A percentile compares a stretch with the other conserved stretches of the same genome.
Evolutionary conservation across 1,139 yeast species (phyloP).

Genomic region (Suhomyces wounanorum): DNA sequence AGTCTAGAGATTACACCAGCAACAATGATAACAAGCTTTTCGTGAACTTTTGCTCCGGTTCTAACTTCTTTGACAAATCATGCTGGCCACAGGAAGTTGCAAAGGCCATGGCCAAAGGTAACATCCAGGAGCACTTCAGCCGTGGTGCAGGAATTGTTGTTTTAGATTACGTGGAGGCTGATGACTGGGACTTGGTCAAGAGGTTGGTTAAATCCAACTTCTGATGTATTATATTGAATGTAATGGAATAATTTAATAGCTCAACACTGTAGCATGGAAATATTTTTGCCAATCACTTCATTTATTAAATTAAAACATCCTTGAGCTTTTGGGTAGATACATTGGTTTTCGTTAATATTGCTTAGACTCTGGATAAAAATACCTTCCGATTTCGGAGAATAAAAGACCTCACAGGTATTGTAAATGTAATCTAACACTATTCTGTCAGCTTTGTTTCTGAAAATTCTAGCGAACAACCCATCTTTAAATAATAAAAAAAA

Average conservation of each 20-base stretch:
- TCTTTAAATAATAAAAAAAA: too few relatives aligned
- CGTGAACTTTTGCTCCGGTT: conserved; percentile 73
- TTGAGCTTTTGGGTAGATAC: too few relatives aligned
- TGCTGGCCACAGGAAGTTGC: conserved; percentile 80
- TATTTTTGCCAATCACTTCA: too few relatives aligned
- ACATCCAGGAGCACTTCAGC: conserved; percentile 52
- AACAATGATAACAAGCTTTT: conserved; percentile 57
- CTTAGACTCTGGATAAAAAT: too few relatives aligned
- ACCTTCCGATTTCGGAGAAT: too few relatives aligned
- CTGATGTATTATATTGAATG: conserved; percentile 17
- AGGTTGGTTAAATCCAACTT: conserved; percentile 59
- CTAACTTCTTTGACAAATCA: conserved; percentile 67
- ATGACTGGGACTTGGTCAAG: conserved; percentile 61
- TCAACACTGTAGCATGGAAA: too few relatives aligned
- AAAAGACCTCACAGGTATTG: too few relatives aligned
- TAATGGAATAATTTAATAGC: neutral
- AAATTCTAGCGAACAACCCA: too few relatives aligned
- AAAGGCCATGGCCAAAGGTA: conserved; percentile 48
- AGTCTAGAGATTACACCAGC: conserved; percentile 52
- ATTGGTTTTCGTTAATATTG: too few relatives aligned
- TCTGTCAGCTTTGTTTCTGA: too few relatives aligned
- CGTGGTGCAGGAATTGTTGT: conserved; percentile 63
- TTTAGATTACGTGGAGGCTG: conserved; percentile 66
- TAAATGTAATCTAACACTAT: too few relatives aligned
- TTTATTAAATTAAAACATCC: too few relatives aligned